These are phyloP conservation scores for Populus nigra DNA, from an alignment of 345 rosid species.

Conservation along the genomic window DNA sequence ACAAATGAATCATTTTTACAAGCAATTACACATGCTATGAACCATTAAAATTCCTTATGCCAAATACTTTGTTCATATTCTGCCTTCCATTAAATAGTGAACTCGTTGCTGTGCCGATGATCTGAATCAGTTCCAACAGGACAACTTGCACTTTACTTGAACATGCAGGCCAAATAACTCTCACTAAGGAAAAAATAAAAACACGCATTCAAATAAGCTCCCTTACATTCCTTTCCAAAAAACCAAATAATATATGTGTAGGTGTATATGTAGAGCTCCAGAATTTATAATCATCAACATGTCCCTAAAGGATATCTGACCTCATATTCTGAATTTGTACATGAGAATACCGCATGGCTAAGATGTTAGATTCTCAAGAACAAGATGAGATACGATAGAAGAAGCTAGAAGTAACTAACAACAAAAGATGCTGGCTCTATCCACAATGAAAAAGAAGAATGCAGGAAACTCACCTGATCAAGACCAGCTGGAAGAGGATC, in stretches of 20 bases:
- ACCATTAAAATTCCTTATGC: neutral
- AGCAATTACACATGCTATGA: neutral
- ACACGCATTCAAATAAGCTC: neutral
- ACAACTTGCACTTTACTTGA: neutral
- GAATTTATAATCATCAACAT: neutral
- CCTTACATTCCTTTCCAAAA: neutral
- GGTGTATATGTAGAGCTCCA: neutral
- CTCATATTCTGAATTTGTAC: neutral
- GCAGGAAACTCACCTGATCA: conserved; percentile 56
- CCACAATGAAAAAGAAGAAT: neutral
- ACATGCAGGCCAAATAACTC: neutral
- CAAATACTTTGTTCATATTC: neutral
- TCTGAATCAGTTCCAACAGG: neutral
- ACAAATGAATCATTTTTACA: neutral
- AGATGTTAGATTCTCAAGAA: neutral
- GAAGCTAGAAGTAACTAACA: neutral
- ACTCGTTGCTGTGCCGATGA: neutral
- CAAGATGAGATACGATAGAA: neutral
- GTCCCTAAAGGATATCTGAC: neutral
- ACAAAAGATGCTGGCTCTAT: neutral
- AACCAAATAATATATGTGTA: neutral
- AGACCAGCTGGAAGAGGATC: conserved; percentile 90
- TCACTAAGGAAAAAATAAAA: neutral
- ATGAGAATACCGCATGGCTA: neutral
- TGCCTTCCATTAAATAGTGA: neutral